A percentile compares a stretch with the other conserved stretches of the same genome.
These are phyloP conservation scores for Leptoxyphium fumago DNA, from an alignment of 2,329 filamentous ascomycete genomes.

Conservation along the genomic window DNA sequence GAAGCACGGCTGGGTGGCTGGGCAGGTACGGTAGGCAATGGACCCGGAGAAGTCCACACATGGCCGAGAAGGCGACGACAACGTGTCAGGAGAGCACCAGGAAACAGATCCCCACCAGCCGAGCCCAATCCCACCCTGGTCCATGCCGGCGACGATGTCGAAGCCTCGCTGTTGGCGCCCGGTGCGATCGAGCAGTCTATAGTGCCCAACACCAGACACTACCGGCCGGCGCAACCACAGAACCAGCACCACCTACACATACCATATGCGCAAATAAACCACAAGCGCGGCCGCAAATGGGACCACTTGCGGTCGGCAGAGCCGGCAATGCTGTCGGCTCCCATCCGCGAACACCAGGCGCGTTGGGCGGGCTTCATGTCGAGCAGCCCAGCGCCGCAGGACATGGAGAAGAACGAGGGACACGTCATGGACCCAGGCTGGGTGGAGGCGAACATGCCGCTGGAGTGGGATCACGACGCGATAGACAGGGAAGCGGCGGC, in stretches of 20 bases:
- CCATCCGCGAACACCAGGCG: constrained; percentile 19
- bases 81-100: neutral
- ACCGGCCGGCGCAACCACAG: constrained; percentile 15
- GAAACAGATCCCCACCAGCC: constrained; percentile 14
- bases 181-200: constrained; percentile 6
- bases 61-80: neutral
- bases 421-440: constrained; percentile 28
- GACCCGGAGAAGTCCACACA: neutral
- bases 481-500: constrained; percentile 1
- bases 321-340: constrained; percentile 19
- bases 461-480: constrained; percentile 21
- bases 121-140: constrained; percentile 21
- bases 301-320: constrained; percentile 20
- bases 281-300: constrained; percentile 21
- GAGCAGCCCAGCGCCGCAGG: constrained; percentile 20
- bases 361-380: constrained; percentile 24
- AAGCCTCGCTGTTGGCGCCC: constrained; percentile 10
- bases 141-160: constrained; percentile 18
- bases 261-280: constrained; percentile 14
- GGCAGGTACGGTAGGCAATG: neutral
- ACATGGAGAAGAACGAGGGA: constrained; percentile 11
- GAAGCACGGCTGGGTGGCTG: too few species aligned
- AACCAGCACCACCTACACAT: constrained; percentile 9
- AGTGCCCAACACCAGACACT: constrained; percentile 10
- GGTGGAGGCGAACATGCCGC: constrained; percentile 34